Conservation (phyloP, 768 basidiomycete genomes). For the Termitomyces sp. region DNA sequence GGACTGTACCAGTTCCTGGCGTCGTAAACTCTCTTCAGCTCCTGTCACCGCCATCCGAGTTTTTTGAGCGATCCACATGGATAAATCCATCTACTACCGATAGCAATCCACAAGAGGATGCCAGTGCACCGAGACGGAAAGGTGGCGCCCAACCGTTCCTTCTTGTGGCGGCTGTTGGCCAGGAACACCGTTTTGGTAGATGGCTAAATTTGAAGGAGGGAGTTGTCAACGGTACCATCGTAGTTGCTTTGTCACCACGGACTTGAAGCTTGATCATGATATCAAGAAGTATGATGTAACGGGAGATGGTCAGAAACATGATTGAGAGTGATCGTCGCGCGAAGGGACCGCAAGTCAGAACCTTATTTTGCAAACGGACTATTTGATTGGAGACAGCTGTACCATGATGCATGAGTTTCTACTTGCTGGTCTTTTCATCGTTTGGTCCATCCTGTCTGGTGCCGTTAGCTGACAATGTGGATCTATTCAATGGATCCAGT, state of each 20-base stretch:
- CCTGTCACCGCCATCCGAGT: slow-evolving; percentile 46
- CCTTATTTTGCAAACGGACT: too few species aligned
- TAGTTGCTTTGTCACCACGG: slow-evolving; percentile 52
- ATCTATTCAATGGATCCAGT: too few species aligned
- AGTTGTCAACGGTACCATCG: slow-evolving; percentile 65
- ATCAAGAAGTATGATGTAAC: neutral
- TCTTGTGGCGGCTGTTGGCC: slow-evolving; percentile 76
- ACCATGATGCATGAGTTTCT: too few species aligned
- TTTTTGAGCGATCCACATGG: slow-evolving; percentile 36
- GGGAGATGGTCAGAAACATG: too few species aligned
- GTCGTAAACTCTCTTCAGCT: slow-evolving; percentile 91
- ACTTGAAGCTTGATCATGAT: slow-evolving; percentile 22
- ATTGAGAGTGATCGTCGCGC: too few species aligned
- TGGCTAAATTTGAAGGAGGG: slow-evolving; percentile 82
- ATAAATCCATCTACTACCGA: slow-evolving; percentile 3
- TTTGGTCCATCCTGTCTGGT: too few species aligned
- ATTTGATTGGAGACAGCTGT: too few species aligned
- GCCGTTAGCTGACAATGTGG: too few species aligned
- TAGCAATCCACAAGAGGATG: neutral
- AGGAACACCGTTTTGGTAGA: slow-evolving; percentile 86
- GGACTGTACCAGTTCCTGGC: slow-evolving; percentile 63
- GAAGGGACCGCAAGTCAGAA: too few species aligned
- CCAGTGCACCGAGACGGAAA: slow-evolving; percentile 11
- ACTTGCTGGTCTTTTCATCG: too few species aligned
- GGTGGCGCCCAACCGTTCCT: slow-evolving; percentile 33